These are phyloP conservation scores for Dendrobium nobile DNA, from an alignment of 106 monocot genomes.

Conservation along the genomic window DNA sequence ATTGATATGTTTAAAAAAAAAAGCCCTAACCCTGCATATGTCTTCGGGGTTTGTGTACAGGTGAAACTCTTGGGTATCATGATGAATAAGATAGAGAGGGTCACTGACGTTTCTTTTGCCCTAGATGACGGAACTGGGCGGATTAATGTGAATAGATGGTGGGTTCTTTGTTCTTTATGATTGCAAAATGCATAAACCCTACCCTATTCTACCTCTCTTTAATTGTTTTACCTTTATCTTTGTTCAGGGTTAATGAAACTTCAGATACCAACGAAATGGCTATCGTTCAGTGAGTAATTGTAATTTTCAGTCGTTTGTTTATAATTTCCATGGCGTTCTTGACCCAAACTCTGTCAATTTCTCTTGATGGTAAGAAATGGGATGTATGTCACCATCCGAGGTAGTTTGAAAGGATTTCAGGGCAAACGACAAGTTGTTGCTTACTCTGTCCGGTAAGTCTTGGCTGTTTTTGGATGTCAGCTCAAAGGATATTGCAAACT, in stretches of 20 bases:
- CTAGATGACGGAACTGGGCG: conserved; percentile 88
- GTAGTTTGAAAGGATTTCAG: conserved; percentile 63
- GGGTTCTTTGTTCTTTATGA: conserved; percentile 4
- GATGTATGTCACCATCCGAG: conserved; percentile 58
- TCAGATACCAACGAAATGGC: conserved; percentile 83
- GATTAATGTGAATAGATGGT: conserved; percentile 87
- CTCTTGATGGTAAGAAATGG: conserved; percentile 35
- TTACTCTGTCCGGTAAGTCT: conserved; percentile 48
- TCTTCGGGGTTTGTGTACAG: conserved; percentile 19
- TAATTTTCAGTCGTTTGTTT: neutral
- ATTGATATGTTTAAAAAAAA: neutral
- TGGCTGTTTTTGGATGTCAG: neutral
- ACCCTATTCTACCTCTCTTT: neutral
- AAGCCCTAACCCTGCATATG: neutral
- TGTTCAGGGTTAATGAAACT: conserved; percentile 71
- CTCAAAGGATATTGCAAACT: neutral
- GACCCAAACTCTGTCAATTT: neutral
- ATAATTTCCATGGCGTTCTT: neutral
- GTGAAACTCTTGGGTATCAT: conserved; percentile 75
- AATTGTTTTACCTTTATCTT: neutral
- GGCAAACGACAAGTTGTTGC: conserved; percentile 55
- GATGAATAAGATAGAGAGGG: conserved; percentile 61
- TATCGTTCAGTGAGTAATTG: conserved; percentile 47
- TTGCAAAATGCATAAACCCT: neutral
- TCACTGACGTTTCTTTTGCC: conserved; percentile 74